These are phyloP conservation scores for Fusarium tuaranense DNA, from an alignment of 2,329 filamentous ascomycete species.

Conservation along the genomic window DNA sequence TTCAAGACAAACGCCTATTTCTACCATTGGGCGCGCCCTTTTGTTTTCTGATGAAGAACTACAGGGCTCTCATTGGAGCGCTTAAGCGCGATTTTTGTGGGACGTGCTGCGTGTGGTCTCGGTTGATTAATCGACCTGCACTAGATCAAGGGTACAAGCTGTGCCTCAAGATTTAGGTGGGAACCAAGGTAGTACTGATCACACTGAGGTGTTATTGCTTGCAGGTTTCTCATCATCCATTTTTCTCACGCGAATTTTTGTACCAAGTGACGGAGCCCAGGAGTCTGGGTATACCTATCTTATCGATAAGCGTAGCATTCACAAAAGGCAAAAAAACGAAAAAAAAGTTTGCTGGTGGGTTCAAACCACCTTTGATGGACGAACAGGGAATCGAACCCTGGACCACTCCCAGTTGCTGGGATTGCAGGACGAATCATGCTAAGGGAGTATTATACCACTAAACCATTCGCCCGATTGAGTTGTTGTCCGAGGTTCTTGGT, in stretches of 20 bases:
- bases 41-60: neutral
- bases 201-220: neutral
- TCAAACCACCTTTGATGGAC: neutral
- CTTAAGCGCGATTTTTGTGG: neutral
- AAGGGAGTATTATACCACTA: slow-evolving; percentile 4
- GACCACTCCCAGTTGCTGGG: neutral
- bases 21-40: neutral
- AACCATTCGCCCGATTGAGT: neutral
- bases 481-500: neutral
- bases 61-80: neutral
- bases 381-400: slow-evolving; percentile 3
- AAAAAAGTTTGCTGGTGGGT: neutral
- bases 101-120: neutral
- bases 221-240: neutral
- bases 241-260: neutral
- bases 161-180: neutral
- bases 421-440: neutral
- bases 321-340: neutral
- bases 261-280: neutral
- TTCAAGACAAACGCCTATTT: neutral
- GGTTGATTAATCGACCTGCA: neutral
- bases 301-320: neutral
- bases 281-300: neutral
- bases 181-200: neutral
- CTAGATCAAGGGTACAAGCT: neutral